Evolutionary conservation across 495 filamentous ascomycete genomes (phyloP).

Genomic region (Cenococcum geophilum): DNA sequence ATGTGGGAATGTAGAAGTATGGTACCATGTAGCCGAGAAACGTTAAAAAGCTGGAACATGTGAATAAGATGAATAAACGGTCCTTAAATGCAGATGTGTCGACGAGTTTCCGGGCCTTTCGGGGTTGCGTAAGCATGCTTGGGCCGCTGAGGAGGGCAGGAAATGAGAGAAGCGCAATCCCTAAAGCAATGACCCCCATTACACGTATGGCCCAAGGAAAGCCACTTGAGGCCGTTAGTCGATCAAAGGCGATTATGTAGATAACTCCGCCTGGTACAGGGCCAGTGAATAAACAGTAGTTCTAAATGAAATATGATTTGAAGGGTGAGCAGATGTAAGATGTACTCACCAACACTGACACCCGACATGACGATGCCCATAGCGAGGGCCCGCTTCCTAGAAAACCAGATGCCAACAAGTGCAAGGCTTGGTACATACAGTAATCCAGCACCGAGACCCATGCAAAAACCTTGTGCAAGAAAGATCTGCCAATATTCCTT

Average conservation of each 20-base stretch:
- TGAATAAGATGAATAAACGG: constrained; percentile 25
- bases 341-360: constrained; percentile 25
- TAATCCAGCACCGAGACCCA: constrained; percentile 27
- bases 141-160: constrained; percentile 21
- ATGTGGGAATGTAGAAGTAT: constrained; percentile 30
- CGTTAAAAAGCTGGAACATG: constrained; percentile 23
- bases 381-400: constrained; percentile 21
- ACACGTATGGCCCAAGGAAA: constrained; percentile 32
- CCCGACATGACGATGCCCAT: constrained; percentile 28
- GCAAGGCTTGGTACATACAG: constrained; percentile 27
- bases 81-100: constrained; percentile 21
- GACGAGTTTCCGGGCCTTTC: constrained; percentile 23
- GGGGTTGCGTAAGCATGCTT: constrained; percentile 13
- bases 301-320: neutral
- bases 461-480: constrained; percentile 27
- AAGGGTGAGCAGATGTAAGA: neutral
- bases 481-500: constrained; percentile 31
- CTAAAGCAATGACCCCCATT: constrained; percentile 28
- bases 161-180: constrained; percentile 17
- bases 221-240: constrained; percentile 15
- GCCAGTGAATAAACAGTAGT: neutral
- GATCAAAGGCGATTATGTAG: constrained; percentile 27
- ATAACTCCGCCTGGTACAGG: constrained; percentile 17
- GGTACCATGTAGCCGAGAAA: constrained; percentile 28
- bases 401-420: constrained; percentile 25